Conservation (phyloP, 176 grass and related monocot species). For the Tillandsia leiboldiana region DNA sequence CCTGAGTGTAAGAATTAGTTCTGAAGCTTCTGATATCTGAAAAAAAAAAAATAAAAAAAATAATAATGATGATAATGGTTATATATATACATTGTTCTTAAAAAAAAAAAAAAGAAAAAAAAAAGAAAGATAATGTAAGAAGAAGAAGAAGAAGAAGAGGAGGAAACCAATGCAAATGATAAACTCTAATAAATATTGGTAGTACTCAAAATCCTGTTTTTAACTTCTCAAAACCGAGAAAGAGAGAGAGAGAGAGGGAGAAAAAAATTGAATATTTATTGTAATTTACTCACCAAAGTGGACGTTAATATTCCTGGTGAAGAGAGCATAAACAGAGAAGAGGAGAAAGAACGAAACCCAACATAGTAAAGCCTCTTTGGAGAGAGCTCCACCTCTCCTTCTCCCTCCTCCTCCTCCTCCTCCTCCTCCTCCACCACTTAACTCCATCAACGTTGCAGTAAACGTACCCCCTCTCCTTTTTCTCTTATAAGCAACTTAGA, state of each 20-base stretch:
- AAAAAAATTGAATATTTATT: background rate
- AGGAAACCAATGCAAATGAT: background rate
- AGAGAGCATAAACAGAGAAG: slow-evolving; percentile 18
- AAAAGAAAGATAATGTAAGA: background rate
- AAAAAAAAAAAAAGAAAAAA: background rate
- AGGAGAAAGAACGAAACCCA: slow-evolving; percentile 20
- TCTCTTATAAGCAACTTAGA: slow-evolving; percentile 2
- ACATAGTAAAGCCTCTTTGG: slow-evolving; percentile 22
- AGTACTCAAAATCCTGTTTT: background rate
- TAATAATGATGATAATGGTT: too few species aligned
- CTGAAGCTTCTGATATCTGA: slow-evolving; percentile 23
- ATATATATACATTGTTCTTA: background rate
- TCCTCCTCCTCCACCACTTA: background rate
- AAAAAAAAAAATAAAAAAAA: background rate
- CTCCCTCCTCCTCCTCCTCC: background rate
- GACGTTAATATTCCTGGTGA: background rate
- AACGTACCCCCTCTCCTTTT: background rate
- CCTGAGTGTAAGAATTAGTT: slow-evolving; percentile 20
- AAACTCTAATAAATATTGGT: background rate
- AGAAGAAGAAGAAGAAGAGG: background rate
- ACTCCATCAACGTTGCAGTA: slow-evolving; percentile 27
- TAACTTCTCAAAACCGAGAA: background rate
- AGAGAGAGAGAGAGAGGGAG: background rate
- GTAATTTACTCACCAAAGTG: slow-evolving; percentile 29
- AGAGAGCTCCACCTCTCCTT: slow-evolving; percentile 22